Conservation (phyloP, 2,329 filamentous ascomycete species). For the Aspergillus arachidicola region DNA sequence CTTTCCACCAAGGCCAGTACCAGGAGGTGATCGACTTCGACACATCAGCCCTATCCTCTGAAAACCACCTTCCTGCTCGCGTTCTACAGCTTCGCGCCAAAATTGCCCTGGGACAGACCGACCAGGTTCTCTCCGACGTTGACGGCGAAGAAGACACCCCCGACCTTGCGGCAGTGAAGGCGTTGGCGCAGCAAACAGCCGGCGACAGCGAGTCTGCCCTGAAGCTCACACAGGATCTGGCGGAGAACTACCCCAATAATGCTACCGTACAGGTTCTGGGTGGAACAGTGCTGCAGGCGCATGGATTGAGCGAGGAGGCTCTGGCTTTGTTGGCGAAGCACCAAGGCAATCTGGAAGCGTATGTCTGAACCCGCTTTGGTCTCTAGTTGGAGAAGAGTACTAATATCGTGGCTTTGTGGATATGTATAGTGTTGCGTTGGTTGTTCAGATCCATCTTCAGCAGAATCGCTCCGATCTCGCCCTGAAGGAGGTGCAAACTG, state of each 20-base stretch:
- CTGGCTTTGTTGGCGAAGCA: slow-evolving; percentile 78
- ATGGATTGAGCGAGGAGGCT: slow-evolving; percentile 83
- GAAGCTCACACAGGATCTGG: slow-evolving; percentile 66
- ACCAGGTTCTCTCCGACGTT: slow-evolving; percentile 69
- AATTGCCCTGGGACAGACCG: slow-evolving; percentile 77
- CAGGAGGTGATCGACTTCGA: slow-evolving; percentile 84
- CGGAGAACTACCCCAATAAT: slow-evolving; percentile 70
- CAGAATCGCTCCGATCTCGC: slow-evolving; percentile 92
- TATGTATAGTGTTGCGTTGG: slow-evolving; percentile 69
- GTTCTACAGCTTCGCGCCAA: slow-evolving; percentile 80
- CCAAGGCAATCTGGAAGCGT: slow-evolving; percentile 79
- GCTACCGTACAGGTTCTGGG: slow-evolving; percentile 76
- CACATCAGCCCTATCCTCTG: slow-evolving; percentile 73
- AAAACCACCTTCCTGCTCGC: slow-evolving; percentile 75
- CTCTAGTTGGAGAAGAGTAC: neutral
- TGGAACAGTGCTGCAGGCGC: slow-evolving; percentile 79
- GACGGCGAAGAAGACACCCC: slow-evolving; percentile 67
- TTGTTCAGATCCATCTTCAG: slow-evolving; percentile 87
- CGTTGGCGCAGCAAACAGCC: slow-evolving; percentile 68
- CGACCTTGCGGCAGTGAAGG: slow-evolving; percentile 74
- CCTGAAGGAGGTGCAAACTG: slow-evolving; percentile 81
- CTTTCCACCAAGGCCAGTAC: slow-evolving; percentile 79
- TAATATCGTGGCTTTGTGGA: neutral
- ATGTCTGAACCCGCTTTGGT: slow-evolving; percentile 41
- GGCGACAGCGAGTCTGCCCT: slow-evolving; percentile 67